phyloP scores from a whole-genome alignment of 2,329 filamentous ascomycete species.

The Rutstroemia sp. region DNA sequence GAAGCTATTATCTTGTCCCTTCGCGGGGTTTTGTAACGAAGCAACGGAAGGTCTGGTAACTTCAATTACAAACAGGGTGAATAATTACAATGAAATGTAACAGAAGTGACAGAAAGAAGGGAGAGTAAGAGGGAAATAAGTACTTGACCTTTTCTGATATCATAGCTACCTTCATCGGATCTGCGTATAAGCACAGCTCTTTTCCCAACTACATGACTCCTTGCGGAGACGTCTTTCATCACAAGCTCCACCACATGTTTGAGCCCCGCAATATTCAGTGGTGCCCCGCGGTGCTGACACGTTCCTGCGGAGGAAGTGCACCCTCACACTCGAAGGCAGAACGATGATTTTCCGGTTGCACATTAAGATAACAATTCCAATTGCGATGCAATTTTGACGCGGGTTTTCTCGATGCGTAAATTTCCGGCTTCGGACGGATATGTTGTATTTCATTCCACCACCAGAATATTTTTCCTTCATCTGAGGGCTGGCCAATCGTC shows the following conservation, averaged over 20 bases:
- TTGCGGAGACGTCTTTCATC: neutral
- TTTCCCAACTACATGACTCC: neutral
- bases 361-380: neutral
- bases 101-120: neutral
- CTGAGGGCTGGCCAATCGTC: too few relatives aligned
- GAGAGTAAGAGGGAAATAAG: neutral
- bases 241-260: neutral
- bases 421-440: slow-evolving; percentile 2
- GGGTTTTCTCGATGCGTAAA: too few relatives aligned
- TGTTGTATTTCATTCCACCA: neutral
- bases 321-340: slow-evolving; percentile 9
- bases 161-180: neutral
- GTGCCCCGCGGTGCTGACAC: neutral
- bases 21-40: neutral
- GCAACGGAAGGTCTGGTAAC: neutral
- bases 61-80: neutral
- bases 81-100: neutral
- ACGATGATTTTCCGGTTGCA: slow-evolving; percentile 21
- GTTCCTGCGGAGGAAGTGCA: slow-evolving; percentile 15
- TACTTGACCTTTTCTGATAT: slow-evolving; percentile 1
- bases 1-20: slow-evolving; percentile 5
- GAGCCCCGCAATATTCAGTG: slow-evolving; percentile 2
- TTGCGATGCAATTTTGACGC: too few relatives aligned
- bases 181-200: neutral
- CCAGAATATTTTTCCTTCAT: slow-evolving; percentile 6